These are phyloP conservation scores for Phytophthora hibernalis DNA, from an alignment of 352 stramenopile genomes.

Conservation along the genomic window DNA sequence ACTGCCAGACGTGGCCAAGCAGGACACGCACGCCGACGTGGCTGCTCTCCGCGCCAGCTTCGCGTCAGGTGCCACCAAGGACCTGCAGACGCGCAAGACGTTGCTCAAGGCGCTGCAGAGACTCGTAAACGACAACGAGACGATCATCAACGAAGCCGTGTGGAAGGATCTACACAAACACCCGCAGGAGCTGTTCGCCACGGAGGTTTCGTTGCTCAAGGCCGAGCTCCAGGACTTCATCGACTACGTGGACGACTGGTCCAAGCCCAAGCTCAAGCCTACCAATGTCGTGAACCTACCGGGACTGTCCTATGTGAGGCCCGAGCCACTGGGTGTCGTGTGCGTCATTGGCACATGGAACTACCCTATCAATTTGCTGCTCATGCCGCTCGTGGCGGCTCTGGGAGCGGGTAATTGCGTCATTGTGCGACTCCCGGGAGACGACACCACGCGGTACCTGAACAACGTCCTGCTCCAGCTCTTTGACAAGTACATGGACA, in stretches of 20 bases:
- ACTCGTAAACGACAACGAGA: conserved; percentile 61
- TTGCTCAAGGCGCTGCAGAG: conserved; percentile 59
- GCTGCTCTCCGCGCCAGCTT: conserved; percentile 57
- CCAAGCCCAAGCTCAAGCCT: conserved; percentile 50
- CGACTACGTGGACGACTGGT: conserved; percentile 79
- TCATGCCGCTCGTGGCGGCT: conserved; percentile 81
- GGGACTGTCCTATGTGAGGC: conserved; percentile 64
- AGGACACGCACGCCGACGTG: conserved; percentile 65
- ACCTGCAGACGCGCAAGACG: conserved; percentile 45
- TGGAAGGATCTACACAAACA: conserved; percentile 80
- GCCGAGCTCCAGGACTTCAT: conserved; percentile 79
- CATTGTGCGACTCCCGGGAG: conserved; percentile 92
- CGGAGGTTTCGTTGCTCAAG: conserved; percentile 60
- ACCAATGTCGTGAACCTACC: conserved; percentile 71
- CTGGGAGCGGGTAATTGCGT: conserved; percentile 93
- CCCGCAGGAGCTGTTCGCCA: conserved; percentile 64
- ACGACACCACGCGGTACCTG: conserved; percentile 76
- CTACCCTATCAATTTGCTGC: conserved; percentile 85
- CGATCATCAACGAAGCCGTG: conserved; percentile 55
- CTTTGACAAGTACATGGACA: conserved; percentile 83
- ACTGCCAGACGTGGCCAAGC: conserved; percentile 56
- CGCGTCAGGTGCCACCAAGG: conserved; percentile 50
- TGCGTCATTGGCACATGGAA: conserved; percentile 94
- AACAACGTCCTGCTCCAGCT: conserved; percentile 65
- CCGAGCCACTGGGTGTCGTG: conserved; percentile 84